Percentiles rank a stretch among this genome's conserved stretches.
phyloP scores from a whole-genome alignment of 768 basidiomycete genomes.

The Asterophora lycoperdoides region DNA sequence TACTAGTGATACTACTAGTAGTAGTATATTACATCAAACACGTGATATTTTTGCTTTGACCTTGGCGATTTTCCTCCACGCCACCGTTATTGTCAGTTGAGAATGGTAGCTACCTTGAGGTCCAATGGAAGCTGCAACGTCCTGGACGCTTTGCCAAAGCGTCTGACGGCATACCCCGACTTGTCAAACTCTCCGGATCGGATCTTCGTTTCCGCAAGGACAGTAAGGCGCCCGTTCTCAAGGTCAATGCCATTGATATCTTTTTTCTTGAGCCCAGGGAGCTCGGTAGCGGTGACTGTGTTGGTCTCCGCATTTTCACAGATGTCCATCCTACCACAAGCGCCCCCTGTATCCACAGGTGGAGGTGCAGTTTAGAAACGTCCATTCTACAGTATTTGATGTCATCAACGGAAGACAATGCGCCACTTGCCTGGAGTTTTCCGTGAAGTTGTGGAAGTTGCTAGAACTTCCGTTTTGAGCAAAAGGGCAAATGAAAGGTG shows the following conservation, averaged over 20 bases:
- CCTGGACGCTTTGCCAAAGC: conserved; percentile 45
- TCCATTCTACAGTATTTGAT: no score
- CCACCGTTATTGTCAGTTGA: no score
- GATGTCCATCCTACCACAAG: conserved; percentile 40
- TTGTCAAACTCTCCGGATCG: conserved; percentile 31
- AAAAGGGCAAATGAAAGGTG: no score
- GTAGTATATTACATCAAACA: no score
- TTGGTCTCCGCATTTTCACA: conserved; percentile 38
- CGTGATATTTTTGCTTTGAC: no score
- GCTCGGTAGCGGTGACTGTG: conserved; percentile 45
- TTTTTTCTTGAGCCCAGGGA: conserved; percentile 50
- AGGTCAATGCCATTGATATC: conserved; percentile 45
- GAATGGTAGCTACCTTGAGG: conserved; percentile 32
- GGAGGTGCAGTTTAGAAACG: no score
- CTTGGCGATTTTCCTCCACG: no score
- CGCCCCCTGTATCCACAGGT: neutral
- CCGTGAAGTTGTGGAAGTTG: no score
- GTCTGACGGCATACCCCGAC: conserved; percentile 34
- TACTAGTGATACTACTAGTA: no score
- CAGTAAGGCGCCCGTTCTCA: conserved; percentile 41
- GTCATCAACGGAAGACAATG: no score
- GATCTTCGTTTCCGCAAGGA: conserved; percentile 39
- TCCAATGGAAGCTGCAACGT: conserved; percentile 45
- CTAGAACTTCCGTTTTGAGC: no score
- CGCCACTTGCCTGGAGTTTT: no score